These are phyloP conservation scores for Ziziphus jujuba DNA, from an alignment of 306 rosid genomes.

Conservation along the genomic window DNA sequence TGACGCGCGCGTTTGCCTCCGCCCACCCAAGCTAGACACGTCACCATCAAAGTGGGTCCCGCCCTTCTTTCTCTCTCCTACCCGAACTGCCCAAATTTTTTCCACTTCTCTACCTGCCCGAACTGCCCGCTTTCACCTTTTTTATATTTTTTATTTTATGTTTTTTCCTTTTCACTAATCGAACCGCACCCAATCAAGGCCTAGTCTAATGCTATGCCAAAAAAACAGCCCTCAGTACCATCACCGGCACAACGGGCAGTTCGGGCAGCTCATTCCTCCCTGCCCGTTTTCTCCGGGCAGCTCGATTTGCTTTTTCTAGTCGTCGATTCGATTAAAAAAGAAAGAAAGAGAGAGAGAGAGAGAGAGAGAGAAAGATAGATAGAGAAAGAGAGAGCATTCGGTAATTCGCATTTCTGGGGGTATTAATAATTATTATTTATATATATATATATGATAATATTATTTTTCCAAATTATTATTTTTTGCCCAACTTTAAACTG, in stretches of 20 bases:
- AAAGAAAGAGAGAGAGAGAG: background rate
- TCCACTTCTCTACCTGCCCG: conserved; percentile 42
- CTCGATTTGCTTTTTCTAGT: conserved; percentile 27
- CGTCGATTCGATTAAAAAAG: conserved; percentile 28
- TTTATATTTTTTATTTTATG: too few relatives aligned
- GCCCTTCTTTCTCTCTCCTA: conserved; percentile 37
- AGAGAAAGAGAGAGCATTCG: conserved; percentile 39
- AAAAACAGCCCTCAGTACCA: conserved; percentile 20
- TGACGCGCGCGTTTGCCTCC: conserved; percentile 47
- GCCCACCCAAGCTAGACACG: conserved; percentile 44
- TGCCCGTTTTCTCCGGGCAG: conserved; percentile 50
- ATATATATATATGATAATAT: background rate
- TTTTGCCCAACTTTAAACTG: conserved; percentile 48
- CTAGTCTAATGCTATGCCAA: background rate
- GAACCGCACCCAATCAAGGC: conserved; percentile 1
- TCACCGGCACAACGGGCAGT: conserved; percentile 17
- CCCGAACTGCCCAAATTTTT: conserved; percentile 35
- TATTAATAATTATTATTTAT: background rate
- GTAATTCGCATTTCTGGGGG: conserved; percentile 9
- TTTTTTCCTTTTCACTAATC: background rate
- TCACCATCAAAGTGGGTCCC: conserved; percentile 43
- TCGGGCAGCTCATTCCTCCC: conserved; percentile 34
- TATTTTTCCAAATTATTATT: conserved; percentile 17
- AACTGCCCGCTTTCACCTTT: conserved; percentile 34
- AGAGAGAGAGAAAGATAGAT: background rate